Conservation (phyloP, 2,329 filamentous ascomycete genomes). For the Didymella glomerata region DNA sequence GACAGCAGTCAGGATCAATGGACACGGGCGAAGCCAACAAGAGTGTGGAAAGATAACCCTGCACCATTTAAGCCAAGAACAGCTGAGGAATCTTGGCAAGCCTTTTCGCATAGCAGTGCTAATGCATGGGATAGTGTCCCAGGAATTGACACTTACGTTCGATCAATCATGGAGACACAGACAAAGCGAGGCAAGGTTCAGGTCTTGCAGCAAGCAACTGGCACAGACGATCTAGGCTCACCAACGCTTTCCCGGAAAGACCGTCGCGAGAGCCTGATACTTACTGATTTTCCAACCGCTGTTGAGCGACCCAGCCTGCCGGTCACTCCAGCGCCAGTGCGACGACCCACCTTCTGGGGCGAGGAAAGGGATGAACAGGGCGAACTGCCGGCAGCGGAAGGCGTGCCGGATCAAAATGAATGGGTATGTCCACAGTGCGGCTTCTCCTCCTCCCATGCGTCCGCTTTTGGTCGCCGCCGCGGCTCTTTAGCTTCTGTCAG, state of each 20-base stretch:
- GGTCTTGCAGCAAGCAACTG: conserved; percentile 45
- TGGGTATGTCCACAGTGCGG: conserved; percentile 79
- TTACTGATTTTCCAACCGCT: conserved; percentile 89
- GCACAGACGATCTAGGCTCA: conserved; percentile 43
- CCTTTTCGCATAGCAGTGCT: conserved; percentile 67
- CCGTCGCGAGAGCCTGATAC: conserved; percentile 66
- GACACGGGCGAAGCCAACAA: conserved; percentile 18
- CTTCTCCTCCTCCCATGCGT: conserved; percentile 45
- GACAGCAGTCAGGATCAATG: conserved; percentile 29
- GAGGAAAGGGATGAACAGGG: conserved; percentile 64
- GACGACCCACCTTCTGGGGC: conserved; percentile 73
- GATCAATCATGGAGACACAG: conserved; percentile 70
- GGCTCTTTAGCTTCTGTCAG: conserved; percentile 32
- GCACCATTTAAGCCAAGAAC: conserved; percentile 30
- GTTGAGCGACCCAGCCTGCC: conserved; percentile 85
- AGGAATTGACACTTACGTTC: conserved; percentile 87
- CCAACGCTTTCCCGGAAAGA: conserved; percentile 44
- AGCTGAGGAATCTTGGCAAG: conserved; percentile 71
- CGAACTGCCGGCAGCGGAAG: conserved; percentile 76
- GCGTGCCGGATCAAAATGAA: conserved; percentile 85
- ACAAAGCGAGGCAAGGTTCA: conserved; percentile 61
- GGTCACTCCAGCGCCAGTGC: conserved; percentile 85
- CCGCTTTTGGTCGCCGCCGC: conserved; percentile 41
- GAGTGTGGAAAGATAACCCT: conserved; percentile 19
- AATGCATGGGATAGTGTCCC: conserved; percentile 96